A percentile compares a stretch with the other conserved stretches of the same genome.
These are phyloP conservation scores for Boletus rubroflammeus DNA, from an alignment of 768 basidiomycete species.

Conservation along the genomic window DNA sequence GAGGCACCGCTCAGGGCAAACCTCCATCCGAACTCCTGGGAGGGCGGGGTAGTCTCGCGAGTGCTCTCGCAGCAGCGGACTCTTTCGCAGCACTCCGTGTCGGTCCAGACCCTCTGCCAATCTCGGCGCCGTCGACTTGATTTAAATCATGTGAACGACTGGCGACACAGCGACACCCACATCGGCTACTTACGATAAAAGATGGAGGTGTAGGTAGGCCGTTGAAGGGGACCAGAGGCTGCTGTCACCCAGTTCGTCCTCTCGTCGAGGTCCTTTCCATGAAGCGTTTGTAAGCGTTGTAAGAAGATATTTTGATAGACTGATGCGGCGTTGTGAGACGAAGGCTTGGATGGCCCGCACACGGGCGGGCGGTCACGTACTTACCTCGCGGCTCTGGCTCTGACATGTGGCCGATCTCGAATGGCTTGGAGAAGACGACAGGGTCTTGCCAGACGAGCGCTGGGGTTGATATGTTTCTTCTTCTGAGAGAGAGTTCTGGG, in stretches of 20 bases:
- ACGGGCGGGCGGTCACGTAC: background rate
- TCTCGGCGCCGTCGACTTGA: slow-evolving; percentile 11
- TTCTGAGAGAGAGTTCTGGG: background rate
- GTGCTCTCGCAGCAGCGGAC: slow-evolving; percentile 13
- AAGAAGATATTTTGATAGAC: slow-evolving; percentile 7
- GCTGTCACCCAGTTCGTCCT: slow-evolving; percentile 3
- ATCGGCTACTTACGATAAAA: slow-evolving; percentile 4
- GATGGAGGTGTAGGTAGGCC: slow-evolving; percentile 6
- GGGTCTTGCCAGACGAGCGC: background rate
- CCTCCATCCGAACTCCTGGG: no score
- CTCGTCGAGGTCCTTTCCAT: background rate
- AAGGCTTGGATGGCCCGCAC: background rate
- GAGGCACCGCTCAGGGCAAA: no score
- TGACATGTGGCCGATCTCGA: background rate
- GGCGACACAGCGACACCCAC: background rate
- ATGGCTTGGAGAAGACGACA: background rate
- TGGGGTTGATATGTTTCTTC: background rate
- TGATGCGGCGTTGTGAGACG: background rate
- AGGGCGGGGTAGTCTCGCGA: slow-evolving; percentile 1
- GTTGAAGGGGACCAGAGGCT: slow-evolving; percentile 1
- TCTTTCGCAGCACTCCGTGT: slow-evolving; percentile 4
- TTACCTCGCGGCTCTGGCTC: background rate
- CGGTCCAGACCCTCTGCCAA: slow-evolving; percentile 9
- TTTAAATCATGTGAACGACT: background rate
- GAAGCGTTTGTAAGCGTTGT: background rate